Evolutionary conservation across 495 filamentous ascomycete genomes (phyloP), one percentile per base, ranked within the genome.

Genomic region (Neurospora sp.): DNA sequence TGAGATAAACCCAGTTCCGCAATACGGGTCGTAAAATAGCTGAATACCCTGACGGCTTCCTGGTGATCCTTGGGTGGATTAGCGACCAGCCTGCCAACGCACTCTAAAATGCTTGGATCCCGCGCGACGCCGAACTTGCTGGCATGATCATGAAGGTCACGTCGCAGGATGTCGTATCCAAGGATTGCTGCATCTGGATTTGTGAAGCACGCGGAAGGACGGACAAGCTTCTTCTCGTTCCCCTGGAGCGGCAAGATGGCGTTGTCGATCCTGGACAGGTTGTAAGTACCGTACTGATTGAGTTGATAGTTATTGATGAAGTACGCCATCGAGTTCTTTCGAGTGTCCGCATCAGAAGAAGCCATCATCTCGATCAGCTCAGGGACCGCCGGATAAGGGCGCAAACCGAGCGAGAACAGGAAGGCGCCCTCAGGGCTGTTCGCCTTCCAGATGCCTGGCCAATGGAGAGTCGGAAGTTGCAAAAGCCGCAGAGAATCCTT

Each of bases 311-410:
- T 92, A 35, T 86, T 85, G 70, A 97, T 87, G 78, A 92, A 96
- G 81, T 97, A 99, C n/a, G 85, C 85, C 85, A 97, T 88, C 4
- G 92, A 89, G 73, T 88, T 88, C 60, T 86, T 86, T 72, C 91
- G 88, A 41, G 91, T 81, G 7, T 74, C 60, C 8, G 82, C 76
- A 80, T 97, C 86, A 1, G 86, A 83, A 2, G 85, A 87, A 40
- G 92, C 88, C 87, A 98, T 93, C 77, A 95, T 90, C 3, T 90
- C 85, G 12, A 97, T 85, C 1, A 98, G 82, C 71, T 94, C 93
- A 1, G 84, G 80, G 0, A 89, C 92, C 10, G 88, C 82, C 3
- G 96, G 96, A 75, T 86, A 88, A 40, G 86, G 83, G 73, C 88
- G 88, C 69, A 98, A 81, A 3, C 95, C 94, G 49, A 98, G 88